Evolutionary conservation across 2,329 filamentous ascomycete species (phyloP).

Genomic region (Magnaporthiopsis poae): DNA sequence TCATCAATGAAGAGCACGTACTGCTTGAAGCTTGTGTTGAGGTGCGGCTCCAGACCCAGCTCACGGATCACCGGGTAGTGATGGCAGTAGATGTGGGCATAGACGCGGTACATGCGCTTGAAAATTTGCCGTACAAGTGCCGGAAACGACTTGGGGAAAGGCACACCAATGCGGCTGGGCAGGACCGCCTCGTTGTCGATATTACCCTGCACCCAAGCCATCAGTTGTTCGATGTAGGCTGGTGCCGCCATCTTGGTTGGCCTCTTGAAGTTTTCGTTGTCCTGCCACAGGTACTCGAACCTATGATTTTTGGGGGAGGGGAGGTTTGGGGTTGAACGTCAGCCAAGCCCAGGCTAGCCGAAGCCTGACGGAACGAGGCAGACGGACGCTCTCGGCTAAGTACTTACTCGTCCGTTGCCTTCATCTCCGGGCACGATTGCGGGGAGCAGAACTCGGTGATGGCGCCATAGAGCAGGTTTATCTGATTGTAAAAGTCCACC

Average conservation of each 20-base stretch:
- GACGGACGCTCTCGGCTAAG: not conserved
- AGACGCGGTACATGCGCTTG: slow-evolving; percentile 97
- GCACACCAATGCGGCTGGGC: slow-evolving; percentile 87
- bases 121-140: slow-evolving; percentile 87
- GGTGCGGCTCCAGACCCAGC: slow-evolving; percentile 86
- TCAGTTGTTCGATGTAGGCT: slow-evolving; percentile 94
- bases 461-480: slow-evolving; percentile 95
- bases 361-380: too few species aligned
- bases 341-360: not conserved
- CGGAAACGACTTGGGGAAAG: slow-evolving; percentile 88
- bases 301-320: slow-evolving; percentile 30
- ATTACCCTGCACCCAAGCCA: slow-evolving; percentile 90
- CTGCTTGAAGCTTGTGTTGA: slow-evolving; percentile 99
- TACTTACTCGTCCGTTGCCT: slow-evolving; percentile 91
- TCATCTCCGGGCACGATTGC: slow-evolving; percentile 96
- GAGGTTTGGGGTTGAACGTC: not conserved
- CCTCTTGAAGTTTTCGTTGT: slow-evolving; percentile 83
- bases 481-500: slow-evolving; percentile 99
- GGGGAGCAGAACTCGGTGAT: slow-evolving; percentile 99
- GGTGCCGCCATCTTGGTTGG: slow-evolving; percentile 97
- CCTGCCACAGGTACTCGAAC: slow-evolving; percentile 99
- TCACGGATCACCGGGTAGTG: slow-evolving; percentile 96
- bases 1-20: slow-evolving; percentile 98
- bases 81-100: slow-evolving; percentile 99
- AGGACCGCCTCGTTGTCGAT: slow-evolving; percentile 94